Evolutionary conservation across 2,329 filamentous ascomycete genomes (phyloP).

Genomic region (Aspergillus sp.): DNA sequence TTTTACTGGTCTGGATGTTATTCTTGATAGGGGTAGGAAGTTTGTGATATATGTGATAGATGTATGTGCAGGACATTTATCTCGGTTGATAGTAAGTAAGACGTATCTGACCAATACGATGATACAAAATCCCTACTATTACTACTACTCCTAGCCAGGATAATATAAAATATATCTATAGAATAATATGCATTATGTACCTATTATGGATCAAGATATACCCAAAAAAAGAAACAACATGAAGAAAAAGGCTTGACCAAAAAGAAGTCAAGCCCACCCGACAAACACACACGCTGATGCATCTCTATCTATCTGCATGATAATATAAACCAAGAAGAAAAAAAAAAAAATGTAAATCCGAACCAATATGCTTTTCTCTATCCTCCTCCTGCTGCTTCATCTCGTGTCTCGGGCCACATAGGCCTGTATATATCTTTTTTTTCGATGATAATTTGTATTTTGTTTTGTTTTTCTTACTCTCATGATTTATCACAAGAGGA

Average conservation of each 20-base stretch:
- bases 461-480: neutral
- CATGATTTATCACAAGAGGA: neutral
- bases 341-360: neutral
- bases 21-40: too few species aligned
- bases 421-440: neutral
- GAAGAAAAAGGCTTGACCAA: neutral
- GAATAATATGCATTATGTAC: neutral
- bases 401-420: neutral
- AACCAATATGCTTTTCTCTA: neutral
- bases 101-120: too few species aligned
- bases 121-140: too few species aligned
- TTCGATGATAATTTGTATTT: neutral
- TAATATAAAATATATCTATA: neutral
- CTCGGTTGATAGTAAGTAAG: too few species aligned
- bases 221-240: neutral
- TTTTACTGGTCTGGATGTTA: too few species aligned
- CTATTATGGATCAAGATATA: neutral
- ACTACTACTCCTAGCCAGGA: too few species aligned
- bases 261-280: neutral
- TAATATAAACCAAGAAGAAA: neutral
- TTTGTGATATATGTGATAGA: too few species aligned
- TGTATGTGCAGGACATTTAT: too few species aligned
- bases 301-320: neutral
- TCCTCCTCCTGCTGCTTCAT: neutral
- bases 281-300: slow-evolving; percentile 9